phyloP scores from a whole-genome alignment of 1,139 yeast genomes.

The Protomyces inundatus region DNA sequence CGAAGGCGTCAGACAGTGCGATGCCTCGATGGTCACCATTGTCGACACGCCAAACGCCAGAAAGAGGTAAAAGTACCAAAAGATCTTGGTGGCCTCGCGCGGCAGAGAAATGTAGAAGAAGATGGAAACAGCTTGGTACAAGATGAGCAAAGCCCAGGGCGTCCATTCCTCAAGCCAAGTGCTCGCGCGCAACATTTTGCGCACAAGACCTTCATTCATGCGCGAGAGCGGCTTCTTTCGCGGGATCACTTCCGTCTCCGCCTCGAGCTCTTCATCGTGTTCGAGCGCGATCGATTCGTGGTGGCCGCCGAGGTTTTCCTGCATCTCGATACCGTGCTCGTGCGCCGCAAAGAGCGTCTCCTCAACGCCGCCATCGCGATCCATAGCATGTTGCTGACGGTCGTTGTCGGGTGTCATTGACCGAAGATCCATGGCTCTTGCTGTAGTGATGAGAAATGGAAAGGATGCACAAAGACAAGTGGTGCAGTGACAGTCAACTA shows the following conservation, averaged over 20 bases:
- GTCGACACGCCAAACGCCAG: conserved; percentile 19
- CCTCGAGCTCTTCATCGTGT: conserved; percentile 22
- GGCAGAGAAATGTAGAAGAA: conserved; percentile 22
- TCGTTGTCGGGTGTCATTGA: not conserved
- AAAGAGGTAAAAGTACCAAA: conserved; percentile 22
- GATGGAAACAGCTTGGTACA: conserved; percentile 18
- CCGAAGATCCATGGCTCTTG: not conserved
- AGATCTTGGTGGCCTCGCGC: conserved; percentile 15
- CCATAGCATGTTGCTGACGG: not conserved
- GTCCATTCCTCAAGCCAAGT: conserved; percentile 25
- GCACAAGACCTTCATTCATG: conserved; percentile 2
- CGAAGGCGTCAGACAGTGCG: conserved; percentile 24
- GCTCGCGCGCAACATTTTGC: conserved; percentile 2
- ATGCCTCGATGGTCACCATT: conserved; percentile 25
- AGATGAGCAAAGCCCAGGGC: conserved; percentile 18
- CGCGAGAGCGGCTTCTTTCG: not conserved
- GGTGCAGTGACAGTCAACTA: too few relatives aligned
- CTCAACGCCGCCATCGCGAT: not conserved
- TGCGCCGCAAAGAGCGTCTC: not conserved
- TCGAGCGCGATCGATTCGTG: conserved; percentile 4
- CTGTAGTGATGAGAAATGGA: too few relatives aligned
- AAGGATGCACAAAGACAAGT: too few relatives aligned
- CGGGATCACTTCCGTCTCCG: conserved; percentile 7
- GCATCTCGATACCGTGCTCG: conserved; percentile 12
- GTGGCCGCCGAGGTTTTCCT: conserved; percentile 1